Percentiles rank a stretch among this genome's conserved stretches.
These are phyloP conservation scores for Pichia nakasei DNA, from an alignment of 805 yeast genomes.

Conservation along the genomic window DNA sequence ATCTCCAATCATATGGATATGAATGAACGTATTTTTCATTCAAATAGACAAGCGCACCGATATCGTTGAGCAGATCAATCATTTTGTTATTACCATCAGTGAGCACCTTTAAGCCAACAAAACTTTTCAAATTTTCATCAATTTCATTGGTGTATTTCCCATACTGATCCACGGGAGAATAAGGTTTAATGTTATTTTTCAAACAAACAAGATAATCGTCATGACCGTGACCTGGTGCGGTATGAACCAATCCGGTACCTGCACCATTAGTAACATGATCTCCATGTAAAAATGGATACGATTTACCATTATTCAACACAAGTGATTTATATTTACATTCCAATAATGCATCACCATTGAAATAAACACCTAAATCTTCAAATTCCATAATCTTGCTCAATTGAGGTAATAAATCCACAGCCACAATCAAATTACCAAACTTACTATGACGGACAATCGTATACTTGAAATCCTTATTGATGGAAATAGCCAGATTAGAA, in stretches of 20 bases:
- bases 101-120: constrained; percentile 54
- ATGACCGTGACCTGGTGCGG: constrained; percentile 96
- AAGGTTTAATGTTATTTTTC: constrained; percentile 44
- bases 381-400: constrained; percentile 11
- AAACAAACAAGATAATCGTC: constrained; percentile 79
- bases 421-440: constrained; percentile 48
- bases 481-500: constrained; percentile 76
- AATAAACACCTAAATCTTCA: constrained; percentile 16
- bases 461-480: constrained; percentile 52
- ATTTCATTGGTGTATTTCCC: constrained; percentile 58
- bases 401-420: constrained; percentile 33
- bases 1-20: constrained; percentile 96
- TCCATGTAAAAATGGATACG: constrained; percentile 64
- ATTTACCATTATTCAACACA: constrained; percentile 24
- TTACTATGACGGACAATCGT: constrained; percentile 32
- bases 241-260: constrained; percentile 95
- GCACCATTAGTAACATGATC: constrained; percentile 70
- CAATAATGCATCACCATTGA: constrained; percentile 37
- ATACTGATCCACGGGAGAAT: constrained; percentile 69
- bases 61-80: constrained; percentile 32
- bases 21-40: constrained; percentile 59
- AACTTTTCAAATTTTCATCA: constrained; percentile 33
- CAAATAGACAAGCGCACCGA: constrained; percentile 39
- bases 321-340: constrained; percentile 49
- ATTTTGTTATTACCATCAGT: constrained; percentile 45